A percentile compares a stretch with the other conserved stretches of the same genome.
Conservation (phyloP, 2,329 filamentous ascomycete species). For the Colletotrichum karsti region DNA sequence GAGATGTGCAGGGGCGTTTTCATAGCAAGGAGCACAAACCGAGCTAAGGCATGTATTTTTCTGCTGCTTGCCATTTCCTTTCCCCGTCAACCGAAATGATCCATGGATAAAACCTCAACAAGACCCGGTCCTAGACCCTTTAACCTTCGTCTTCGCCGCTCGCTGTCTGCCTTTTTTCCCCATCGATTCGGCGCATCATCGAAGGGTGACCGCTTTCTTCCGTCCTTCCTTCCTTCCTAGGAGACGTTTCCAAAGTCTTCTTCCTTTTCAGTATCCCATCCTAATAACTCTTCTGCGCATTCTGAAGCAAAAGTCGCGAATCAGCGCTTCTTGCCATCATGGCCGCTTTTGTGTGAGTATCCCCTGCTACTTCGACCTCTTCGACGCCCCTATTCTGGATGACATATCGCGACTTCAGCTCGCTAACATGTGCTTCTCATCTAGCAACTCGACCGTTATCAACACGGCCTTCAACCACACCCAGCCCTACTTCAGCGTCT, state of each 20-base stretch:
- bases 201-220: background rate
- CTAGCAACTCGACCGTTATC: constrained; percentile 60
- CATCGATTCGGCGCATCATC: constrained; percentile 19
- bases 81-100: constrained; percentile 32
- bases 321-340: constrained; percentile 20
- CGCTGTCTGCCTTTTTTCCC: constrained; percentile 9
- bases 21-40: constrained; percentile 15
- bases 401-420: background rate
- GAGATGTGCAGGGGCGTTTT: constrained; percentile 19
- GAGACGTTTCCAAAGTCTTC: constrained; percentile 7
- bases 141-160: constrained; percentile 12
- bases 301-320: constrained; percentile 5
- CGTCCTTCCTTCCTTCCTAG: constrained; percentile 1
- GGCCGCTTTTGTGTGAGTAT: constrained; percentile 24
- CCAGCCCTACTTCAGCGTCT: constrained; percentile 63
- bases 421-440: constrained; percentile 21
- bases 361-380: background rate
- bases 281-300: background rate
- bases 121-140: constrained; percentile 26
- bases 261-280: background rate
- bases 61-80: constrained; percentile 24
- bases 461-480: constrained; percentile 54
- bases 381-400: background rate
- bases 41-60: constrained; percentile 13
- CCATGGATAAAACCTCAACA: constrained; percentile 33